phyloP scores from a whole-genome alignment of 2,329 filamentous ascomycete species.

The Talaromyces sp. region DNA sequence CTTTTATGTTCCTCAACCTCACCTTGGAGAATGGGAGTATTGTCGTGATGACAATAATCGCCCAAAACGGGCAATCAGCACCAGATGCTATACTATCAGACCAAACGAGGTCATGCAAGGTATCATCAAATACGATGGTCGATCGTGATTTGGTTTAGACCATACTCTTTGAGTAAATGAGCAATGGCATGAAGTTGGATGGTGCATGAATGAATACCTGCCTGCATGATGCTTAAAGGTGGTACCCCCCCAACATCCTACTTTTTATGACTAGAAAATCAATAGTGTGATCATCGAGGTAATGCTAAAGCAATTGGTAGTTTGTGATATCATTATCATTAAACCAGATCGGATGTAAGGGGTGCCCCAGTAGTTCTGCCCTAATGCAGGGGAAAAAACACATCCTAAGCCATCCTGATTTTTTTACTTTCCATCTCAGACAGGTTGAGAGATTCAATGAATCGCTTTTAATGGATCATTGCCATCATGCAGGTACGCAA shows the following conservation, averaged over 20 bases:
- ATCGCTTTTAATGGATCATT: background rate
- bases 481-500: background rate
- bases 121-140: background rate
- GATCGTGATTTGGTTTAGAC: background rate
- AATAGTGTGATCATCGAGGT: background rate
- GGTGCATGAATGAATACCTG: background rate
- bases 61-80: background rate
- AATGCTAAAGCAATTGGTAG: background rate
- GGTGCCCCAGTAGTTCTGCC: background rate
- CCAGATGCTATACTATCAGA: background rate
- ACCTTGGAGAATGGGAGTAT: background rate
- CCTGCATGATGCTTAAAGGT: background rate
- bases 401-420: background rate
- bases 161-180: background rate
- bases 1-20: conserved; percentile 12
- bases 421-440: background rate
- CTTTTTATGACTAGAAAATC: background rate
- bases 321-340: conserved; percentile 2
- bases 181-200: too few relatives aligned
- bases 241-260: background rate
- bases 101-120: background rate
- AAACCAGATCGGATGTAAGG: background rate
- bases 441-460: background rate
- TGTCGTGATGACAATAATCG: background rate
- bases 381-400: conserved; percentile 2